Conservation (phyloP, 106 monocot genomes). For the Agapanthus africanus region DNA sequence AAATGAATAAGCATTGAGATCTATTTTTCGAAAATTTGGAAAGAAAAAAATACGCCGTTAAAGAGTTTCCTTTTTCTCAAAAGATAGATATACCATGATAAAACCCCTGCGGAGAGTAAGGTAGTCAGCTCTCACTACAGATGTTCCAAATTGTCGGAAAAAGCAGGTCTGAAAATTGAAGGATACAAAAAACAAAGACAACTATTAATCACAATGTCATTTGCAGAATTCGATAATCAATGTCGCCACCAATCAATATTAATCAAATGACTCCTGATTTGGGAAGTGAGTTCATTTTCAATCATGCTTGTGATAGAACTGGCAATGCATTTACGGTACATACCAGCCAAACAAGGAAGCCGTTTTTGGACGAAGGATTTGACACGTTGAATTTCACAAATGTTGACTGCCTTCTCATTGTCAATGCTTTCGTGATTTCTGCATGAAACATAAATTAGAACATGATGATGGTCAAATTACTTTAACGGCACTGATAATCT, state of each 20-base stretch:
- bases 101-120: slow-evolving; percentile 87
- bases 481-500: neutral
- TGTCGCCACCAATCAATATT: neutral
- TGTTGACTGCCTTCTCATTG: slow-evolving; percentile 78
- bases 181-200: slow-evolving; percentile 2
- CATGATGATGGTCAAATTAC: neutral
- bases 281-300: no score
- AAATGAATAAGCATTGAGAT: neutral
- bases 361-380: slow-evolving; percentile 52
- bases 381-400: slow-evolving; percentile 56
- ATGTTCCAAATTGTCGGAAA: slow-evolving; percentile 82
- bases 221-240: neutral
- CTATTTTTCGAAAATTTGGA: no score
- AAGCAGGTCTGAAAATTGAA: slow-evolving; percentile 68
- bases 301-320: no score
- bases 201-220: neutral
- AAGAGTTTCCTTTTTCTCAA: no score
- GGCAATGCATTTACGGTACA: slow-evolving; percentile 10
- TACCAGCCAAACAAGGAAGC: slow-evolving; percentile 81
- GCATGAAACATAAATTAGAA: slow-evolving; percentile 17
- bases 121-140: slow-evolving; percentile 88
- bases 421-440: slow-evolving; percentile 75
- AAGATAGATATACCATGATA: slow-evolving; percentile 47
- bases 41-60: no score
- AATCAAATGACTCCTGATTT: neutral